phyloP scores from a whole-genome alignment of 495 filamentous ascomycete species.

The Ramalina peruviana region DNA sequence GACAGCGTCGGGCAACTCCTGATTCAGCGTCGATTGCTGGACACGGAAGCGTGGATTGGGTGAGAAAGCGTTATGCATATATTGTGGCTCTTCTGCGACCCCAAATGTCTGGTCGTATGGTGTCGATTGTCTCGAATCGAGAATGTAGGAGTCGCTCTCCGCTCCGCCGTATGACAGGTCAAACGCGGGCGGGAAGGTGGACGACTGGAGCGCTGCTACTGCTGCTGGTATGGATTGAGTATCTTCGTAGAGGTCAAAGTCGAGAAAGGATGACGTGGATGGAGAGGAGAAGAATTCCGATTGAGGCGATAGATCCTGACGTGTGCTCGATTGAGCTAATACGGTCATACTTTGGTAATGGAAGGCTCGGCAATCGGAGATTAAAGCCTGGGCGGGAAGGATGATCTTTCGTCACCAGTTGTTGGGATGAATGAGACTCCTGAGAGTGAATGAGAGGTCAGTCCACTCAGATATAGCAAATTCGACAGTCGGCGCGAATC shows the following conservation, averaged over 20 bases:
- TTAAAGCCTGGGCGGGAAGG: background rate
- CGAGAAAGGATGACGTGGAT: constrained; percentile 4
- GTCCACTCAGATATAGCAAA: no score
- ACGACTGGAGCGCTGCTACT: background rate
- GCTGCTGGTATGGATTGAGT: background rate
- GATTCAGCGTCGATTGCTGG: constrained; percentile 11
- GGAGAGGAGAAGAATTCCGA: constrained; percentile 9
- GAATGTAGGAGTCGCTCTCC: constrained; percentile 2
- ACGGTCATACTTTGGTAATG: constrained; percentile 1
- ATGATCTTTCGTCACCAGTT: background rate
- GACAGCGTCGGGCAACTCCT: constrained; percentile 1
- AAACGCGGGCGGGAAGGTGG: background rate
- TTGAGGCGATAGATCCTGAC: constrained; percentile 8
- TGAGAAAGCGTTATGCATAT: constrained; percentile 11
- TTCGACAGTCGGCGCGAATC: no score
- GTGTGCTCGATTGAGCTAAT: constrained; percentile 9
- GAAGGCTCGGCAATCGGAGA: constrained; percentile 6
- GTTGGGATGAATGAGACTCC: background rate
- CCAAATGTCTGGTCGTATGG: constrained; percentile 4
- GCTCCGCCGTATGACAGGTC: background rate
- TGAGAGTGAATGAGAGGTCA: no score
- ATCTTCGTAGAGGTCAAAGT: background rate
- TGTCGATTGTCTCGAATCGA: constrained; percentile 9
- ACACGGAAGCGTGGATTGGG: constrained; percentile 13
- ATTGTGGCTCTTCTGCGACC: constrained; percentile 1